Conservation (phyloP, 73 alveolate species). For the Stentor coeruleus region DNA sequence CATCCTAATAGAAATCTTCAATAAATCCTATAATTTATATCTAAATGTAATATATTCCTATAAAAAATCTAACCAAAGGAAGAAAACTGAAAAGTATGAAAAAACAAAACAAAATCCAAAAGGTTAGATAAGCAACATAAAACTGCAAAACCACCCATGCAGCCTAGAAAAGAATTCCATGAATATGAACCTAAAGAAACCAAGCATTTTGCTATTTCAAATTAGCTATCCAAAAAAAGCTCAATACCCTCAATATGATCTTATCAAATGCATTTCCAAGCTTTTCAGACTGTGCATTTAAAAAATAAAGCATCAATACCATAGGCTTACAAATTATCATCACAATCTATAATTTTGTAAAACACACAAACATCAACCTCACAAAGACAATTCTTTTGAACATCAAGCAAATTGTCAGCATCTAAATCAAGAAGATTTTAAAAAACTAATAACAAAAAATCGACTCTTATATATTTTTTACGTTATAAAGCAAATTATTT, state of each 20-base stretch:
- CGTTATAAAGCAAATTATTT: constrained; percentile 7
- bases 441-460: not conserved
- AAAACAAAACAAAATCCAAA: not conserved
- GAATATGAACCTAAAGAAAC: not conserved
- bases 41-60: too few species aligned
- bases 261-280: constrained; percentile 21
- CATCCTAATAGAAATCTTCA: too few species aligned
- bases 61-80: constrained; percentile 17
- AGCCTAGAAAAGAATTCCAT: constrained; percentile 19
- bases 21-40: too few species aligned
- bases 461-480: not conserved
- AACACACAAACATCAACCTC: not conserved
- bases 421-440: not conserved
- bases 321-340: too few species aligned
- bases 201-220: constrained; percentile 26
- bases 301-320: not conserved
- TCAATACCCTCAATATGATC: not conserved
- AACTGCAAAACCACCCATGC: constrained; percentile 16
- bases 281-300: not conserved
- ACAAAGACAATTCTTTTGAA: constrained; percentile 20
- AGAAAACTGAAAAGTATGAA: constrained; percentile 24
- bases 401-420: constrained; percentile 30
- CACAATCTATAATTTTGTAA: too few species aligned
- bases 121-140: not conserved
- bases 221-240: not conserved